Evolutionary conservation across 495 filamentous ascomycete genomes (phyloP), one percentile per base, ranked within the genome.

Genomic region (Daldinia grandis): DNA sequence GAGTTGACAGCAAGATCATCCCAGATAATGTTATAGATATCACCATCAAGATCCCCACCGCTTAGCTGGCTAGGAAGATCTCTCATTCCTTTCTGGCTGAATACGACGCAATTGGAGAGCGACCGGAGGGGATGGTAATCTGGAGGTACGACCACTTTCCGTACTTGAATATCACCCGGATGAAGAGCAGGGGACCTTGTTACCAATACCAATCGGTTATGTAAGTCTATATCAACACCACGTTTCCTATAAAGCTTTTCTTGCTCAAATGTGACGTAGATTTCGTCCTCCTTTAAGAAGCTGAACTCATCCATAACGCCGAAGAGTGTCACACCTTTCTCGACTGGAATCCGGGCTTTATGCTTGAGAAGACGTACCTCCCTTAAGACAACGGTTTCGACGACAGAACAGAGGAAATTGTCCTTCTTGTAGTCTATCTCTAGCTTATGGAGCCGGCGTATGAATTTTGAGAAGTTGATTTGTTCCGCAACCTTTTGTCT

Each of bases 251-350:
- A 17, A 33, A 65, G 37, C 8, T 76, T 47, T 5, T 68, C 25
- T 8, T 69, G 53, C 12, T 87, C 79, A 42, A 82, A 86, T 0
- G 81, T 83, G 33, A 88, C 80, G 65, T 88, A 93, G 0, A 94
- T 81, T 65, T 95, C 80, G 0, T 87, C 87, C 72, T 92, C 91
- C 44, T 87, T 64, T 2, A 97, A 79, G 37, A 81, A 81, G 0
- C 85, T 87, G 1, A 90, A 93, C 78, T 97, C 93, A 68, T 97
- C 93, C 87, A 96, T 91, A 27, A 96, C 82, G 4, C 93, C 93
- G 67, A 90, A 92, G 0, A 95, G 79, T 0, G 90, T 92, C 7
- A 88, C 81, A 0, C 91, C 93, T n/a, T 89, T 64, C 2, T 81
- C 72, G 1, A 97, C 84, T 0, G 83, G 88, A 44, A 95, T 95